These are phyloP conservation scores for Zea mays DNA, from an alignment of 176 grass and related monocot species.

Conservation along the genomic window DNA sequence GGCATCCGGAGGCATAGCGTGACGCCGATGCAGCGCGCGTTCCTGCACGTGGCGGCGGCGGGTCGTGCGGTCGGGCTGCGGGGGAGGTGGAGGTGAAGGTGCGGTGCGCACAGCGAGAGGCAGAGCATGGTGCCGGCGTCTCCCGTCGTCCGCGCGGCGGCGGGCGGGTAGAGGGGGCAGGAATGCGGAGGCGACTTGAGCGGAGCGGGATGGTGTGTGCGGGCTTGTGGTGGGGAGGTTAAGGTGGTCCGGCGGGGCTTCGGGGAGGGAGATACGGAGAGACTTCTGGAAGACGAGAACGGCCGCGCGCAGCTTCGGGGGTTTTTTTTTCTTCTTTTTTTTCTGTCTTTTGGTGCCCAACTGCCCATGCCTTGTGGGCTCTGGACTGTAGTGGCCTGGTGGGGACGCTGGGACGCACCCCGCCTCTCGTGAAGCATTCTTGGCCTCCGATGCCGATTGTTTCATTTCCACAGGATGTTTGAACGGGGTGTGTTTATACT, in stretches of 20 bases:
- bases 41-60: background rate
- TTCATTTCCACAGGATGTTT: too few species aligned
- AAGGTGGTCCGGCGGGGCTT: background rate
- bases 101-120: conserved; percentile 38
- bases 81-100: background rate
- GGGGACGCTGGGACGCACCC: too few species aligned
- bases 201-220: background rate
- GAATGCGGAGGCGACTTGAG: background rate
- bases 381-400: background rate
- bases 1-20: conserved; percentile 12
- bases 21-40: background rate
- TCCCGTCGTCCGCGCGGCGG: background rate
- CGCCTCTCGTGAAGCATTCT: too few species aligned
- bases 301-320: background rate
- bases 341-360: background rate
- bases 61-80: background rate
- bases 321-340: background rate
- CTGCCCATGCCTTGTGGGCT: background rate
- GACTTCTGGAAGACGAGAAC: conserved; percentile 8
- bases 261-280: background rate
- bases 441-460: too few species aligned
- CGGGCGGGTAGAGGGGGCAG: background rate
- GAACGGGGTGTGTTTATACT: too few species aligned
- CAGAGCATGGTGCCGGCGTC: conserved; percentile 23
- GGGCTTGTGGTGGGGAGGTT: background rate